A percentile compares a stretch with the other conserved stretches of the same genome.
phyloP scores from a whole-genome alignment of 306 rosid species.

The Sesbania bispinosa region DNA sequence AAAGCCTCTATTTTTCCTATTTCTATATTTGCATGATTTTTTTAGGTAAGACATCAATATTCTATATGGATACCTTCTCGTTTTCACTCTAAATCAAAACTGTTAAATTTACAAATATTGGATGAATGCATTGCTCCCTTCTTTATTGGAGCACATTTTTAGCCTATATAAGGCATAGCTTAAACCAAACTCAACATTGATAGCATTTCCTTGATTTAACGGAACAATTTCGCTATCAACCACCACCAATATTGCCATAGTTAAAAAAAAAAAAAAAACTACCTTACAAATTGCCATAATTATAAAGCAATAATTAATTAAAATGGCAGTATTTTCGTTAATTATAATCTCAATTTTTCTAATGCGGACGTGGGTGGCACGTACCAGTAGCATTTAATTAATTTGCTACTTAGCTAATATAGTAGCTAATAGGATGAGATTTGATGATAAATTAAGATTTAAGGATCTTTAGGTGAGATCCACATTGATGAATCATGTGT shows the following conservation, averaged over 20 bases:
- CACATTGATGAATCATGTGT: no score
- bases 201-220: no score
- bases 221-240: conserved; percentile 12
- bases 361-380: no score
- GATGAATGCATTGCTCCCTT: background rate
- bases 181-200: conserved; percentile 23
- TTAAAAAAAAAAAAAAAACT: no score
- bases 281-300: no score
- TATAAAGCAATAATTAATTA: background rate
- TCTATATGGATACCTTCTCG: background rate
- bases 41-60: conserved; percentile 35
- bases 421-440: no score
- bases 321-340: background rate
- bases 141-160: background rate
- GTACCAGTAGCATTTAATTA: no score
- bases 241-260: no score
- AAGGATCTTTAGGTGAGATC: no score
- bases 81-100: conserved; percentile 2
- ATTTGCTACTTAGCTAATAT: background rate
- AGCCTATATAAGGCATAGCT: background rate
- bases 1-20: background rate
- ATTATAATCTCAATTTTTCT: no score
- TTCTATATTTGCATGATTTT: conserved; percentile 27
- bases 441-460: no score
- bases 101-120: conserved; percentile 8